Evolutionary conservation across 1,284 basidiomycete species (phyloP), one percentile per base, ranked within the genome.

Genomic region (Afroboletus lepidellus): DNA sequence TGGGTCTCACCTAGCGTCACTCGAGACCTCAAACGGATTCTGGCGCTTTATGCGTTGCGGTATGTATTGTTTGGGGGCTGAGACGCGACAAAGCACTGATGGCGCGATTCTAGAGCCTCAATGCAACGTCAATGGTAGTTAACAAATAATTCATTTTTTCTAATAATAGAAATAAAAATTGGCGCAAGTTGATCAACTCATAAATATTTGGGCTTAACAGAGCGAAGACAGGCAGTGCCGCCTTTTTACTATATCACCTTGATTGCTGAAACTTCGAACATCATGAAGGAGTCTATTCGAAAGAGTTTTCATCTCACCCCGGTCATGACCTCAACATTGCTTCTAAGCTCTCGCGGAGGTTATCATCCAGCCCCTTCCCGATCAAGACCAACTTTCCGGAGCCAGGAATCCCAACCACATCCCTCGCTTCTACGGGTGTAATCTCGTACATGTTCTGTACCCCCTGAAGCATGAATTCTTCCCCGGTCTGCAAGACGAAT

Each of bases 391-490:
- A 63, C 72, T 94, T 94, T 16, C 92, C 90, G 34, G 68, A 70
- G 41, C 80, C 78, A 0, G 81, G 78, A 33, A 81, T 61, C 1
- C 78, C 83, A 33, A 81, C 57, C 18, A 67, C 65, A 39, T 73
- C 70, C 41, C 60, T 61, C 20, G 57, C 66, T 18, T 70, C 67
- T 53, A 85, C 70, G 51, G 77, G 71, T 3, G 74, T 72, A 18
- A 94, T 78, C 58, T 97, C 94, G 64, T 94, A 96, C 68, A 95
- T 77, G 60, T 77, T 90, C 56, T 88, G 76, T 12, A 97, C 94
- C 3, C 93, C 94, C 64, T 97, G 94, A 32, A 96, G 70, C 48
- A 95, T 81, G 60, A 82, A 83, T 51, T 79, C 77, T 51, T 77
- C 72, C 5, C 85, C 87, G 0, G 71, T 72, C 0, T 75, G 69